Conservation (phyloP, 129 eudicot species). For the Calendula officinalis region DNA sequence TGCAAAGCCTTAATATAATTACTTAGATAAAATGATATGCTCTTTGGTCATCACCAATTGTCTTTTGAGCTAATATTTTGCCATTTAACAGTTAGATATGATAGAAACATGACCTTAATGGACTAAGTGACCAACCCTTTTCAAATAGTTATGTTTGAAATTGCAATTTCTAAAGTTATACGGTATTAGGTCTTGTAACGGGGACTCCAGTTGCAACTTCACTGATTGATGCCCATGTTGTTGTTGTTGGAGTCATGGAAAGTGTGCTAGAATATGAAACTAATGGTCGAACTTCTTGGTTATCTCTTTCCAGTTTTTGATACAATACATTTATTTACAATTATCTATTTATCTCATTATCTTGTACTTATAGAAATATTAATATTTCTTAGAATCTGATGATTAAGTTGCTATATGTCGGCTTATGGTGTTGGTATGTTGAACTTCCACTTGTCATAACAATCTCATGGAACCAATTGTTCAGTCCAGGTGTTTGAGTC, state of each 20-base stretch:
- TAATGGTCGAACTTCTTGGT: slow-evolving; percentile 38
- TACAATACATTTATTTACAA: not conserved
- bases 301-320: slow-evolving; percentile 6
- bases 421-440: slow-evolving; percentile 95
- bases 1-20: too few species aligned
- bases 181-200: slow-evolving; percentile 75
- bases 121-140: too few species aligned
- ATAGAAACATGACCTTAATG: too few species aligned
- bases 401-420: slow-evolving; percentile 71
- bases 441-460: slow-evolving; percentile 98
- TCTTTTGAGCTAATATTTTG: too few species aligned
- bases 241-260: slow-evolving; percentile 99
- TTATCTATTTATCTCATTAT: too few species aligned
- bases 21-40: too few species aligned
- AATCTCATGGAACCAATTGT: slow-evolving; percentile 69
- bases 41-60: too few species aligned
- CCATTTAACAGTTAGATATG: too few species aligned
- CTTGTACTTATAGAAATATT: slow-evolving; percentile 13
- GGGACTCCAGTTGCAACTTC: slow-evolving; percentile 98
- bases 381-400: slow-evolving; percentile 44
- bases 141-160: too few species aligned
- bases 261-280: slow-evolving; percentile 55
- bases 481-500: slow-evolving; percentile 98
- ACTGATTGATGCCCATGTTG: slow-evolving; percentile 98
- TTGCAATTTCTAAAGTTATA: too few species aligned